Evolutionary conservation across 495 filamentous ascomycete species (phyloP), one percentile per base, ranked within the genome.

Genomic region (Daldinia concentrica): DNA sequence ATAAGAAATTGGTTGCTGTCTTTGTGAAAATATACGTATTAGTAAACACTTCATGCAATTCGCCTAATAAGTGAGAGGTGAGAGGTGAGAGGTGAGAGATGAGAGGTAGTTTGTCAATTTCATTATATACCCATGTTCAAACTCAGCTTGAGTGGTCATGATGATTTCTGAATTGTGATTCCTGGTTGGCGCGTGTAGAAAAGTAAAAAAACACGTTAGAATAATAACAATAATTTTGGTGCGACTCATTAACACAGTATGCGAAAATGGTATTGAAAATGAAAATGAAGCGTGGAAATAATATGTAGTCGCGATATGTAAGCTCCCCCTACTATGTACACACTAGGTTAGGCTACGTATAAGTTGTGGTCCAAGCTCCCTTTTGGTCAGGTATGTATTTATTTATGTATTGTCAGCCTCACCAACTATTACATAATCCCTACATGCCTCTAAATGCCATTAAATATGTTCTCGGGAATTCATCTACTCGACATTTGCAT

Each of bases 101-200:
- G 34, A 57, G 24, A 4, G 3, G 14, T 54, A 30, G 7, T 6
- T 57, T 36, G n/a, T 9, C 4, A 1, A 15, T 32, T 43, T 37
- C 19, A 60, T 61, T 61, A 55, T 61, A 55, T 43, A 34, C 4
- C 24, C 32, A 66, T 39, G 55, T 43, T 55, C 14, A 45, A 45
- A 27, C 15, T 29, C 9, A 43, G 17, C 14, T 50, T 26, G 43
- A 43, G 34, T 60, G 56, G 64, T 32, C 39, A 52, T 43, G 17
- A 30, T 57, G 48, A 57, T 29, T 61, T 19, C 39, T 22, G 39
- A 66, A 71, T 62, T 71, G 68, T 58, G 56, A 12, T 61, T 58
- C n/a, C 26, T 66, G 36, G 58, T 71, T 71, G 62, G 58, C 45
- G 36, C 26, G 39, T 24, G 12, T 48, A 15, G 36, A 30, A 30